phyloP scores from a whole-genome alignment of 75 land plant genomes.

The Pinus taeda region DNA sequence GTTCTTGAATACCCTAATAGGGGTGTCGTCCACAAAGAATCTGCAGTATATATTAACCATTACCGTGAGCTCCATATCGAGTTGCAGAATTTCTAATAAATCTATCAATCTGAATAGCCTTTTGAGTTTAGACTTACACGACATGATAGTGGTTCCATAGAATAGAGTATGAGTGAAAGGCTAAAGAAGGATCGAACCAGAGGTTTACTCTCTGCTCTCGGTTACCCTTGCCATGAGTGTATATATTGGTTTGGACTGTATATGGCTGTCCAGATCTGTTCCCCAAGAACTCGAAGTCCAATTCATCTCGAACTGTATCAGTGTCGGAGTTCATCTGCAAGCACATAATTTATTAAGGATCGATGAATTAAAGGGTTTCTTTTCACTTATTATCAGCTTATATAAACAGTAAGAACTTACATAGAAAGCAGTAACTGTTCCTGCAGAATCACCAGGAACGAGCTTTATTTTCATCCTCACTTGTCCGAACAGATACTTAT shows the following conservation, averaged over 20 bases:
- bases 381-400: no score
- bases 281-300: conserved; percentile 73
- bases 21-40: conserved; percentile 65
- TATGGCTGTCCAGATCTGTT: conserved; percentile 60
- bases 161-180: conserved; percentile 50
- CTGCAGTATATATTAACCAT: conserved; percentile 21
- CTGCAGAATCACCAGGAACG: conserved; percentile 64
- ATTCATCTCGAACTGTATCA: conserved; percentile 33
- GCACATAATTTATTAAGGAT: neutral
- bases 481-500: conserved; percentile 46
- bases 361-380: neutral
- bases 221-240: conserved; percentile 55
- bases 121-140: conserved; percentile 25
- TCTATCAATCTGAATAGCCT: neutral
- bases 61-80: neutral
- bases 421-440: conserved; percentile 69
- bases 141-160: conserved; percentile 42
- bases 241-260: conserved; percentile 61
- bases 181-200: conserved; percentile 64
- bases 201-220: conserved; percentile 62
- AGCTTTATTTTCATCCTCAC: conserved; percentile 77
- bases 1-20: conserved; percentile 83
- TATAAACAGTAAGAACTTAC: conserved; percentile 12
- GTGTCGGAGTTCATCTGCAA: conserved; percentile 55
- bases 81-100: neutral